A percentile compares a stretch with the other conserved stretches of the same genome.
Conservation (phyloP, 176 grass and related monocot species). For the Avena atlantica region DNA sequence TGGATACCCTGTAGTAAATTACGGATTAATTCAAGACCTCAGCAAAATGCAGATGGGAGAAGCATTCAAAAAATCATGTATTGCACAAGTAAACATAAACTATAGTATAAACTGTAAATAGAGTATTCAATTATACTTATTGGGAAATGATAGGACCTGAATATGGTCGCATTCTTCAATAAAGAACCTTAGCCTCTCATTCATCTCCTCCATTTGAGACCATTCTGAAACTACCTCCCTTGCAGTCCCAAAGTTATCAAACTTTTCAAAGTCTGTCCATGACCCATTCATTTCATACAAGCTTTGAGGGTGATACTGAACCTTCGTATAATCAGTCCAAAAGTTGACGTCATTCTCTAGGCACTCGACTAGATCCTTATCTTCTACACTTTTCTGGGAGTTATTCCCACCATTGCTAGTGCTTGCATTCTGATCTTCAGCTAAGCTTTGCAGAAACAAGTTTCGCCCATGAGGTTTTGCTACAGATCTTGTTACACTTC, state of each 20-base stretch:
- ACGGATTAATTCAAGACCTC: slow-evolving; percentile 15
- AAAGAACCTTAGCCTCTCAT: slow-evolving; percentile 91
- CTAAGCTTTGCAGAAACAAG: slow-evolving; percentile 90
- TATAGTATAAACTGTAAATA: slow-evolving; percentile 14
- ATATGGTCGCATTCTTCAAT: slow-evolving; percentile 97
- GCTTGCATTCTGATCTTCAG: slow-evolving; percentile 62
- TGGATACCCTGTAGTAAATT: slow-evolving; percentile 76
- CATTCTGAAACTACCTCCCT: slow-evolving; percentile 80
- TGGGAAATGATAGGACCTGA: slow-evolving; percentile 65
- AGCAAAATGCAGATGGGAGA: neutral
- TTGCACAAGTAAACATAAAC: slow-evolving; percentile 3
- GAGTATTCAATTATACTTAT: slow-evolving; percentile 30
- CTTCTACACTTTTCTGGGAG: slow-evolving; percentile 49
- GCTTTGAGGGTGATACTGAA: slow-evolving; percentile 88
- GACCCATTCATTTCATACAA: slow-evolving; percentile 79
- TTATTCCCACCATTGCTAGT: slow-evolving; percentile 34
- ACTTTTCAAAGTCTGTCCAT: slow-evolving; percentile 91
- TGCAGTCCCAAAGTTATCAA: slow-evolving; percentile 75
- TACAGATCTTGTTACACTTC: slow-evolving; percentile 69
- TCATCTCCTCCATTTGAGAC: slow-evolving; percentile 88
- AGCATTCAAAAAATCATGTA: slow-evolving; percentile 18
- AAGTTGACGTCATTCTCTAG: slow-evolving; percentile 74
- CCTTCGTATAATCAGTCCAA: slow-evolving; percentile 97
- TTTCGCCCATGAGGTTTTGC: slow-evolving; percentile 68
- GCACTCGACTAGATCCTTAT: slow-evolving; percentile 71